Conservation (phyloP, 768 basidiomycete species). For the Termitomyces sp. region DNA sequence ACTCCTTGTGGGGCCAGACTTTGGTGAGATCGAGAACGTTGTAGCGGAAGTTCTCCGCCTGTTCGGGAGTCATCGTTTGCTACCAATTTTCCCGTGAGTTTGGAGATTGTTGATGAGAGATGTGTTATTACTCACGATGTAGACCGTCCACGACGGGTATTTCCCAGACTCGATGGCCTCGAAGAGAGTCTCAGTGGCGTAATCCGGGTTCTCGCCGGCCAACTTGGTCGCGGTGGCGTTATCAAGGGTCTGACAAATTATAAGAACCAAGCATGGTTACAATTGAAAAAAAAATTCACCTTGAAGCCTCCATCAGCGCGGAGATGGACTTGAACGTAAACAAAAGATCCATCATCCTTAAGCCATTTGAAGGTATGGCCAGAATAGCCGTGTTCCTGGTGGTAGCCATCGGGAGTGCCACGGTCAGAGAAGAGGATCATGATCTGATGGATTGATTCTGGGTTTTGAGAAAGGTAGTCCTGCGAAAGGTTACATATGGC, state of each 20-base stretch:
- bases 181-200: slow-evolving; percentile 73
- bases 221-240: slow-evolving; percentile 59
- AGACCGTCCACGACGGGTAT: slow-evolving; percentile 86
- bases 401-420: slow-evolving; percentile 87
- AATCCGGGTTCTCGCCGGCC: slow-evolving; percentile 78
- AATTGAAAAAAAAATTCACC: slow-evolving; percentile 28
- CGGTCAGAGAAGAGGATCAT: slow-evolving; percentile 95
- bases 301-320: slow-evolving; percentile 78
- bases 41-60: slow-evolving; percentile 88
- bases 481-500: slow-evolving; percentile 23
- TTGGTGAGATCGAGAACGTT: slow-evolving; percentile 91
- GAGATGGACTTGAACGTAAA: slow-evolving; percentile 86
- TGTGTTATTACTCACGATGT: slow-evolving; percentile 50
- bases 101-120: not conserved
- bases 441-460: slow-evolving; percentile 85
- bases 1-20: slow-evolving; percentile 84
- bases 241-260: slow-evolving; percentile 55
- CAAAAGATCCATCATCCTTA: slow-evolving; percentile 78
- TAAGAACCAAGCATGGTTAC: not conserved
- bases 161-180: slow-evolving; percentile 78
- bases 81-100: slow-evolving; percentile 20
- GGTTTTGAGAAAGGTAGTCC: slow-evolving; percentile 88
- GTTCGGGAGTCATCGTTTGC: slow-evolving; percentile 91
- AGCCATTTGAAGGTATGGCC: slow-evolving; percentile 90
- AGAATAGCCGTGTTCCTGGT: slow-evolving; percentile 87